Conservation (phyloP, 495 filamentous ascomycete species). For the Neurospora sublineolata region DNA sequence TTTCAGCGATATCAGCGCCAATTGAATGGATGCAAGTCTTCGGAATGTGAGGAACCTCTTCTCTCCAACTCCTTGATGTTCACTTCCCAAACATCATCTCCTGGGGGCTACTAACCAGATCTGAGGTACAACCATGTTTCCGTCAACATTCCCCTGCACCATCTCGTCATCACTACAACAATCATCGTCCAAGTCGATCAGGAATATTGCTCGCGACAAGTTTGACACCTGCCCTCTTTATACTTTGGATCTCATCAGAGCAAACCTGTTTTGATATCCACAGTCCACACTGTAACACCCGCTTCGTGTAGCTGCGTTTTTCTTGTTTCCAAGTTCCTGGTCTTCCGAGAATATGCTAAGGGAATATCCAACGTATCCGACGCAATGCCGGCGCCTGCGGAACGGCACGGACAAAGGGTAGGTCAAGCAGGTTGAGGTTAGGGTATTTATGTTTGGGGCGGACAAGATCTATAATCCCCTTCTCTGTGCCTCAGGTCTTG, state of each 20-base stretch:
- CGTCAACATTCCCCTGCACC: background rate
- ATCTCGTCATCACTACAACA: background rate
- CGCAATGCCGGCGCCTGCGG: background rate
- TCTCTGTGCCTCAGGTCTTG: background rate
- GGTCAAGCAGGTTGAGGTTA: background rate
- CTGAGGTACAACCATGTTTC: background rate
- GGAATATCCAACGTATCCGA: background rate
- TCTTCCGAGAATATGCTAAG: background rate
- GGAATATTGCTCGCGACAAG: background rate
- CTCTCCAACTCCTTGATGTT: background rate
- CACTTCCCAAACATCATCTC: background rate
- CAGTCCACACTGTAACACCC: background rate
- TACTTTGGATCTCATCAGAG: background rate
- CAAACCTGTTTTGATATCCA: background rate
- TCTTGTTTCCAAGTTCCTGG: background rate
- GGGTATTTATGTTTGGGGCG: background rate
- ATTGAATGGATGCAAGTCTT: background rate
- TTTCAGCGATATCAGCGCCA: background rate
- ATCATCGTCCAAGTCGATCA: background rate
- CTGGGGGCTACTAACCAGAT: background rate
- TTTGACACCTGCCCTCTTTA: background rate
- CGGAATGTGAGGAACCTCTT: background rate
- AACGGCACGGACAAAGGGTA: background rate
- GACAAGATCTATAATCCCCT: background rate
- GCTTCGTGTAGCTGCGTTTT: background rate